Base-by-base conservation (phyloP, 2,329 filamentous ascomycete species). In the Amauroascus niger region DNA sequence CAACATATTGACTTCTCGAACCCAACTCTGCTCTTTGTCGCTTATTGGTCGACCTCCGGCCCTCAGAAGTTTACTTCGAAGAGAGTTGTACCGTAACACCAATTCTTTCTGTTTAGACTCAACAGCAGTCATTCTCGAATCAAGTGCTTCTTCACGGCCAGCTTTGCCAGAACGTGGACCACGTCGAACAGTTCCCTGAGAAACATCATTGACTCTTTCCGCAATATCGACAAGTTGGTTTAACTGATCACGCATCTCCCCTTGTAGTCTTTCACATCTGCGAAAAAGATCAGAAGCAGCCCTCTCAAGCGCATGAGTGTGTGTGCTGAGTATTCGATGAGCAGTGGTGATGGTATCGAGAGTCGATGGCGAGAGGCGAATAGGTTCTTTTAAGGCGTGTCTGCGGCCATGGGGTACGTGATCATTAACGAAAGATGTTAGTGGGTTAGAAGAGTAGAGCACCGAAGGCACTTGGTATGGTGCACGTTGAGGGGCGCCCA, bases 281-380 rank as follows among this genome's bases (percentile, higher is more conserved):
- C 74, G 71, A 64, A 77, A 77, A n/a, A 77, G 64, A 58, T 76
- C 74, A 1, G 75, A 73, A 9, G 73, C 74, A 8, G 74, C 74
- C 54, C 68, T 63, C 52, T 74, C 72, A 5, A 77, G 64, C 11
- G 67, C 62, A 51, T 71, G 67, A 4, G 74, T 76, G 58, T 77
- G 71, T 22, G 66, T 61, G 30, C 72, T 72, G 18, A 77, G 60
- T 3, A 74, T 69, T 35, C 74, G 67, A 57, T 77, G 75, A 2
- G 74, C 71, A 33, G 67, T 65, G 6, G 73, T 70, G 53, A 77
- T 71, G 11, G 75, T 62, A 52, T 76, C 72, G 40, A 77, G 64
- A 3, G 73, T 76, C 3, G 72, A 71, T 5, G 74, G 71, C 32
- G 73, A 76, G 7, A 77, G 63, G 18, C 73, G 69, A 22, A 77